phyloP scores from a whole-genome alignment of 768 basidiomycete genomes.

The Mycena galopus region DNA sequence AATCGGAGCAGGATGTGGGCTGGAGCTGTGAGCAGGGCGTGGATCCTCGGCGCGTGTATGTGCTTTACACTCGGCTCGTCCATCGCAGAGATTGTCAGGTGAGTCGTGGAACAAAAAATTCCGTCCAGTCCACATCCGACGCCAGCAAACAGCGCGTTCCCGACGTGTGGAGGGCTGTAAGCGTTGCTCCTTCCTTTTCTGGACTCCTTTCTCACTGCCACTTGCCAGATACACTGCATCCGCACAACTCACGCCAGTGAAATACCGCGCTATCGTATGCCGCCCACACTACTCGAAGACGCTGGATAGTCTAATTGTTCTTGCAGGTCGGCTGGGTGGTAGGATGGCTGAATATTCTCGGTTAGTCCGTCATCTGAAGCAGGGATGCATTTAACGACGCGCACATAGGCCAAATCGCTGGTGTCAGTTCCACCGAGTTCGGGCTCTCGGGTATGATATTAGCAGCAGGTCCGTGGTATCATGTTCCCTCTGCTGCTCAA shows the following conservation, averaged over 20 bases:
- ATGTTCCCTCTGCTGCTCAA: not conserved
- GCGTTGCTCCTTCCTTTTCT: slow-evolving; percentile 38
- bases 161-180: slow-evolving; percentile 80
- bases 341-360: slow-evolving; percentile 88
- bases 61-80: slow-evolving; percentile 81
- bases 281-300: not conserved
- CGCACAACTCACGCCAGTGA: slow-evolving; percentile 76
- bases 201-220: not conserved
- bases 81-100: slow-evolving; percentile 82
- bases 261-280: slow-evolving; percentile 71
- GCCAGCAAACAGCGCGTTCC: slow-evolving; percentile 58
- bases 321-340: slow-evolving; percentile 79
- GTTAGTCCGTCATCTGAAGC: slow-evolving; percentile 45
- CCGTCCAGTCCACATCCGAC: not conserved
- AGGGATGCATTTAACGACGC: not conserved
- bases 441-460: slow-evolving; percentile 85
- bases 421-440: slow-evolving; percentile 89
- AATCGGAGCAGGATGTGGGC: slow-evolving; percentile 10
- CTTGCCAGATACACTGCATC: slow-evolving; percentile 79
- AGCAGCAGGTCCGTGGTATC: slow-evolving; percentile 62
- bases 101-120: not conserved
- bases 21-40: slow-evolving; percentile 70
- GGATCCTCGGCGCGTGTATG: slow-evolving; percentile 80
- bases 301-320: not conserved
- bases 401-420: slow-evolving; percentile 82